A percentile compares a stretch with the other conserved stretches of the same genome.
phyloP scores from a whole-genome alignment of 164 flowering plant genomes.

The Vitis rupestris region DNA sequence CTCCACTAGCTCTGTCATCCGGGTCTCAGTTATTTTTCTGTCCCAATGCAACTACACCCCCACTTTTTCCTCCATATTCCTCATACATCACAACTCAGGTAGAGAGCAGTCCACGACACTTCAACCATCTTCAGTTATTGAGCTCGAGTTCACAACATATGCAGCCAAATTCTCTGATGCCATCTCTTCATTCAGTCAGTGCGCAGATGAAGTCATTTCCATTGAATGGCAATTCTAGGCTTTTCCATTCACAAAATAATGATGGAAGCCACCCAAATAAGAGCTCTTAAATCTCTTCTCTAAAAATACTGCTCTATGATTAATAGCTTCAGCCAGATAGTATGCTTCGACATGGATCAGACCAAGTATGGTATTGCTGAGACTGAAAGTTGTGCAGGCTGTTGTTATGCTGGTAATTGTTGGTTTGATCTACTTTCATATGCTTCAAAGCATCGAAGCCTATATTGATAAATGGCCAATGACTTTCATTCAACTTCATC shows the following conservation, averaged over 20 bases:
- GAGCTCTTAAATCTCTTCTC: not conserved
- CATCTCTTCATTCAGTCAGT: slow-evolving; percentile 2
- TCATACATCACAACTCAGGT: slow-evolving; percentile 11
- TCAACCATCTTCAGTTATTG: slow-evolving; percentile 25
- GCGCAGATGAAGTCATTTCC: slow-evolving; percentile 14
- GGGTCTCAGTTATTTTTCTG: slow-evolving; percentile 29
- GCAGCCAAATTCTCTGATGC: slow-evolving; percentile 12
- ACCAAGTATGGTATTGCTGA: too few relatives aligned
- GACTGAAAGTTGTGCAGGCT: too few relatives aligned
- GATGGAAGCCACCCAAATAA: slow-evolving; percentile 2
- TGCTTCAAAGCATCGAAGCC: too few relatives aligned
- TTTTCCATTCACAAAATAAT: slow-evolving; percentile 5
- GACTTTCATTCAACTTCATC: too few relatives aligned
- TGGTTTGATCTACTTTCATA: too few relatives aligned
- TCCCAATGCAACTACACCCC: slow-evolving; percentile 17
- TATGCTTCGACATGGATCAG: too few relatives aligned
- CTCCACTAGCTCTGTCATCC: slow-evolving; percentile 11
- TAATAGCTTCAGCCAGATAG: too few relatives aligned
- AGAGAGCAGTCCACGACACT: slow-evolving; percentile 23
- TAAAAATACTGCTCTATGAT: too few relatives aligned
- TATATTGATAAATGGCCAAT: too few relatives aligned
- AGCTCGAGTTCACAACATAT: slow-evolving; percentile 18
- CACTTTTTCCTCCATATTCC: slow-evolving; percentile 27
- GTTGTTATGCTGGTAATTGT: too few relatives aligned
- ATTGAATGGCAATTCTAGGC: slow-evolving; percentile 8